Evolutionary conservation across 768 basidiomycete species (phyloP).

Genomic region (Mycena metata): DNA sequence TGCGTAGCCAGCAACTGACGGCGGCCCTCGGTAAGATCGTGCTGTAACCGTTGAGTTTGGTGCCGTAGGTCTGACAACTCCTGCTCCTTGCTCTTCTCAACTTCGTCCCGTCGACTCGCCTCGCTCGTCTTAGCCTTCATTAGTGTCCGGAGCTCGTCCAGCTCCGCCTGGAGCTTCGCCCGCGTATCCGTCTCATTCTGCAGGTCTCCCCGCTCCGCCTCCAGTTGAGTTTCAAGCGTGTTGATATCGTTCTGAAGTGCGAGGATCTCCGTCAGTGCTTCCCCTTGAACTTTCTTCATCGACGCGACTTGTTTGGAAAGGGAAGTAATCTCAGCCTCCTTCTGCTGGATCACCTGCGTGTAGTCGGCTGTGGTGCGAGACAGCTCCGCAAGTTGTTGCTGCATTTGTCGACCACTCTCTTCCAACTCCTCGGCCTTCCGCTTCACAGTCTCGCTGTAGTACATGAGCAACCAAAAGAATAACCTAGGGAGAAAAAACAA

Average conservation of each 20-base stretch:
- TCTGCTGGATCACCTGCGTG: constrained; percentile 79
- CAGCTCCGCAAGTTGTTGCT: constrained; percentile 83
- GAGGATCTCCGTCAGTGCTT: constrained; percentile 68
- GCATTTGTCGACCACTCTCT: constrained; percentile 75
- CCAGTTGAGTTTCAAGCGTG: constrained; percentile 72
- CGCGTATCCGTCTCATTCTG: constrained; percentile 60
- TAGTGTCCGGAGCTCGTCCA: constrained; percentile 87
- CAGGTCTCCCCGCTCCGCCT: constrained; percentile 68
- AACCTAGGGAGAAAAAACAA: background rate
- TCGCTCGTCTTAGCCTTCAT: constrained; percentile 90
- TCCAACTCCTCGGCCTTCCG: constrained; percentile 73
- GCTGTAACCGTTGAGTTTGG: constrained; percentile 72
- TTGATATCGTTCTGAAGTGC: constrained; percentile 81
- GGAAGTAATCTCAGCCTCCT: constrained; percentile 76
- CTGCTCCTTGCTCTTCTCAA: constrained; percentile 87
- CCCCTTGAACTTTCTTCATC: constrained; percentile 67
- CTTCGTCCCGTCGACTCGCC: constrained; percentile 86
- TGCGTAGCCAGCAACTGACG: constrained; percentile 73
- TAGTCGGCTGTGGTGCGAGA: constrained; percentile 83
- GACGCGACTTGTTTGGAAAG: constrained; percentile 67
- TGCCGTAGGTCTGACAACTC: constrained; percentile 82
- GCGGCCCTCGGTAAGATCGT: constrained; percentile 77
- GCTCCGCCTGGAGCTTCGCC: constrained; percentile 80
- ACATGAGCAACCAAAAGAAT: constrained; percentile 12
- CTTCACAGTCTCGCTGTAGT: constrained; percentile 72